phyloP scores from a whole-genome alignment of 1,284 basidiomycete genomes.

The Apiotrichum siamense region DNA sequence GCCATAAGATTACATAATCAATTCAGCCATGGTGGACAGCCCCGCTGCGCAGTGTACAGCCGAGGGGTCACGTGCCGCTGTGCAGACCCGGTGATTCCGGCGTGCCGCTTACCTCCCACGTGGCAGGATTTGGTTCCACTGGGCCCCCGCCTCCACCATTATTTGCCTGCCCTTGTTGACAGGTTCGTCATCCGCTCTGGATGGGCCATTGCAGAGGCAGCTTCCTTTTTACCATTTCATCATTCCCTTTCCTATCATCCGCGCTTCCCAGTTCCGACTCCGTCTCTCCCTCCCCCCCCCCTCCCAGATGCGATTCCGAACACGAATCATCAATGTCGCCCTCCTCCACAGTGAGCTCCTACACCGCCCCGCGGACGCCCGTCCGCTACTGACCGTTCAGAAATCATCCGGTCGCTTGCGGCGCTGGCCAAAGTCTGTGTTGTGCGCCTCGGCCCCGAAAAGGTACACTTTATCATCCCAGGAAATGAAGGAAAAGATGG shows the following conservation, averaged over 20 bases:
- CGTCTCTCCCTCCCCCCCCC: background rate
- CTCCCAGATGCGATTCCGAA: slow-evolving; percentile 59
- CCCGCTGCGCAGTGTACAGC: too few relatives aligned
- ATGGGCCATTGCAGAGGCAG: too few relatives aligned
- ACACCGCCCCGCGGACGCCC: background rate
- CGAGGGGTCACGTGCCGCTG: too few relatives aligned
- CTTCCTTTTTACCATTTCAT: background rate
- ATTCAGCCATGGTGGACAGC: too few relatives aligned
- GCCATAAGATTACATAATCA: too few relatives aligned
- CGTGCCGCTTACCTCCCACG: too few relatives aligned
- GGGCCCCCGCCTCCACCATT: background rate
- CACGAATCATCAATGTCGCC: slow-evolving; percentile 57
- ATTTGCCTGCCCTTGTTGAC: too few relatives aligned
- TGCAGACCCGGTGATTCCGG: too few relatives aligned
- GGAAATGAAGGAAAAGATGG: slow-evolving; percentile 77
- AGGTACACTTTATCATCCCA: slow-evolving; percentile 66
- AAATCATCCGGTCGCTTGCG: slow-evolving; percentile 68
- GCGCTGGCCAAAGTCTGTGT: slow-evolving; percentile 77
- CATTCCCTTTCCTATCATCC: background rate
- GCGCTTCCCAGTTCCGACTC: too few relatives aligned
- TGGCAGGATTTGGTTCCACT: background rate
- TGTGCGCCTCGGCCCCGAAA: slow-evolving; percentile 67
- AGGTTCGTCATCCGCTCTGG: too few relatives aligned
- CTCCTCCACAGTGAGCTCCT: slow-evolving; percentile 55
- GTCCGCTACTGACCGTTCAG: slow-evolving; percentile 42